Evolutionary conservation across 768 basidiomycete species (phyloP), one percentile per base, ranked within the genome.

Genomic region (Inosperma sp.): DNA sequence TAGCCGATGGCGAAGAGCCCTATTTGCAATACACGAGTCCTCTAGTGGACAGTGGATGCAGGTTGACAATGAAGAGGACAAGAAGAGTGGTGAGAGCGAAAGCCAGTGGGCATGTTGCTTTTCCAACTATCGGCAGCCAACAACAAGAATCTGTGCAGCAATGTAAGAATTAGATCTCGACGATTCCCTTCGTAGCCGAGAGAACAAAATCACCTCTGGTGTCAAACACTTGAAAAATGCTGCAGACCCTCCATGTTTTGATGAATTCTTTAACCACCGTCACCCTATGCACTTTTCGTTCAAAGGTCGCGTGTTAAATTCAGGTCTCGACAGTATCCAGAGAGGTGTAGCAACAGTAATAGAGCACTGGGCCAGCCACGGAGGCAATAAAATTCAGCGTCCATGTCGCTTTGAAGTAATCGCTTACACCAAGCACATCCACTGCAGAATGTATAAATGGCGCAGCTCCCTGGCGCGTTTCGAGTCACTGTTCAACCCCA

Each of bases 401-500:
- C 93, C 93, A 97, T 0, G 95, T 97, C n/a, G 95, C 95, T 59
- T 85, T 80, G 46, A 85, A 87, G 73, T 92, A 99, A 67, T 98
- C 95, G 21, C 78, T 67, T 4, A 98, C 81, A 40, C 88, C 84
- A 58, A 97, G 88, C 40, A 88, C 68, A 67, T 94, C 93, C 59
- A 96, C 94, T n/a, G 37, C 23, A 22, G 21, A 25, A 35, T 33
- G 74, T 88, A 55, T 63, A 95, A 93, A 48, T n/a, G n/a, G 95
- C 91, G 61, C 98, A 99, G 46, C 80, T 83, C 9, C 95, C 95
- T 0, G 95, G 95, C 1, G 95, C 95, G 60, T 99, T 99, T 47
- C 95, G 82, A 2, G 93, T 95, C 80, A 96, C 86, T 19, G 95
- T 98, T 95, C 95, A 98, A 37, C 94, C 94, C 92, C 94, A 96